Evolutionary conservation across 176 grass and related monocot genomes (phyloP), one percentile per base, ranked within the genome.

Genomic region (Oryza officinalis): DNA sequence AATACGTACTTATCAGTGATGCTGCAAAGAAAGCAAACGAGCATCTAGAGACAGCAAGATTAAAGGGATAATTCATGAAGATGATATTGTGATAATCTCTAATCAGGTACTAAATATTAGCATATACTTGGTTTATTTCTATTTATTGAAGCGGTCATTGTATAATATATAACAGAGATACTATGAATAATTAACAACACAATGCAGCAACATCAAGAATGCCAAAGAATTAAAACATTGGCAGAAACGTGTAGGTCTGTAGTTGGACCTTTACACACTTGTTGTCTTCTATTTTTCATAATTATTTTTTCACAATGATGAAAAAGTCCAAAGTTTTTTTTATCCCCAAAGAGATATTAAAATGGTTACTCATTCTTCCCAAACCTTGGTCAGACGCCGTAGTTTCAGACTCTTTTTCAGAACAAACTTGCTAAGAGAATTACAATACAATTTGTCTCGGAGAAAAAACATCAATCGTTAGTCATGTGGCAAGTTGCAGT

Each of bases 391-490:
- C 71, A 81, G 27, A 54, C 7, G 30, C 40, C 0, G 4, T 8
- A 52, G 41, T 85, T 76, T 89, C 25, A 18, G 25, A 84, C 37
- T 45, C 65, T 40, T 26, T 43, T 43, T 75, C 76, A 80, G 67
- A 68, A 54, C 18, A 41, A 57, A 40, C 18, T 30, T 64, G 73
- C 63, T 40, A 30, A 78, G 68, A 69, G 1, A 26, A 31, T 15
- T 41, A 68, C 15, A 6, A 6, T 25, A 57, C 1, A 76, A 14
- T 33, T 68, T 68, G 31, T 25, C 22, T 52, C 32, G 0, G 14
- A 54, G 63, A 65, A 33, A 84, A 76, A 67, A 57, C 43, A 49
- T 30, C 23, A 22, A 54, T 4, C 2, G 10, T 32, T 50, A 74
- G 69, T 74, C 32, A 77, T 81, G 52, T 81, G 11, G 23, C 65